These are phyloP conservation scores for Cornus suecica DNA, from an alignment of 148 eudicot species.

Conservation along the genomic window DNA sequence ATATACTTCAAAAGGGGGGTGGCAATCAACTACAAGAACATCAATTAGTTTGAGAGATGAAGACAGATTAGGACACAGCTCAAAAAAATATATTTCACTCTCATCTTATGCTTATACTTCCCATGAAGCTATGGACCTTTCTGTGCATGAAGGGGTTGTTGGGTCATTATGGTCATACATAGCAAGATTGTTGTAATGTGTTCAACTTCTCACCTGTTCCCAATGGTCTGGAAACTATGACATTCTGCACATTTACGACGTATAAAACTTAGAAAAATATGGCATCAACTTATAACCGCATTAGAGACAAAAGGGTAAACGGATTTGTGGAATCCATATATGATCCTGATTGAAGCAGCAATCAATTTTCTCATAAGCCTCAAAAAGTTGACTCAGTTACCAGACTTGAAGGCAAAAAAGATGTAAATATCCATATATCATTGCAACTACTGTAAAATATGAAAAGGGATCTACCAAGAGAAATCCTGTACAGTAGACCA, in stretches of 20 bases:
- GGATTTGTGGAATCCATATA: background rate
- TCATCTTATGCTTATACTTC: background rate
- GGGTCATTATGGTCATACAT: background rate
- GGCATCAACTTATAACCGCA: background rate
- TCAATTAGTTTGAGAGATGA: background rate
- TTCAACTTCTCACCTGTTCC: background rate
- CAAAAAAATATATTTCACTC: too few relatives aligned
- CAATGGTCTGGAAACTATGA: background rate
- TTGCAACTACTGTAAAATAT: too few relatives aligned
- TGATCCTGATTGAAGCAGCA: background rate
- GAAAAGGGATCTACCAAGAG: background rate
- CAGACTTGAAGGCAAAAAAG: too few relatives aligned
- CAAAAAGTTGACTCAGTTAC: background rate
- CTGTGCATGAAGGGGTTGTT: background rate
- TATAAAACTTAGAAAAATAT: background rate
- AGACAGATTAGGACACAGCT: background rate
- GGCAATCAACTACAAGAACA: background rate
- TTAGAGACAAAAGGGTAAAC: background rate
- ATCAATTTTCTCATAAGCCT: background rate
- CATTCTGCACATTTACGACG: background rate
- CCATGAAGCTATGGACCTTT: background rate
- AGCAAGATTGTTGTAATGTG: background rate
- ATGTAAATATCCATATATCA: too few relatives aligned
- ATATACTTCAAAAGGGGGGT: background rate
- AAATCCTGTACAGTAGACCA: background rate